Evolutionary conservation across 2,329 filamentous ascomycete genomes (phyloP).

Genomic region (Westerdykella ornata): DNA sequence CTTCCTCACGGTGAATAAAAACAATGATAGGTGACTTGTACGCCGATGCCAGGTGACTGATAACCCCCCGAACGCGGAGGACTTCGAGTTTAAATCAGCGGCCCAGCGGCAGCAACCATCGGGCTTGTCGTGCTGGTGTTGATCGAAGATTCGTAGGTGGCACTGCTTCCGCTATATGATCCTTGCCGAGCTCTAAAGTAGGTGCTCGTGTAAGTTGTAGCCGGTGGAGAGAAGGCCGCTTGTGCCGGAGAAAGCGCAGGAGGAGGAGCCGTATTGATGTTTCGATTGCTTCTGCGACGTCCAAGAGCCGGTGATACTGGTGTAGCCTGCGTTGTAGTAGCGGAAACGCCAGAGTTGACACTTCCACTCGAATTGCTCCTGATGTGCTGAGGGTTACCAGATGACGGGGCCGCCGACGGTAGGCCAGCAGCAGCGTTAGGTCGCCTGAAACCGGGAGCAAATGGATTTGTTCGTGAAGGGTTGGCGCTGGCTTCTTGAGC

Average conservation of each 20-base stretch:
- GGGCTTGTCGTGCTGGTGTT: conserved; percentile 23
- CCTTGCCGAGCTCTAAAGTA: conserved; percentile 27
- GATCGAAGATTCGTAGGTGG: conserved; percentile 24
- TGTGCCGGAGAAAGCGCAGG: conserved; percentile 20
- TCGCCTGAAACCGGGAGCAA: conserved; percentile 27
- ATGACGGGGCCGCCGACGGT: conserved; percentile 4
- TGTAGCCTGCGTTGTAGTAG: conserved; percentile 20
- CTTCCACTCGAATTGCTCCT: conserved; percentile 33
- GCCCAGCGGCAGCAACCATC: conserved; percentile 24
- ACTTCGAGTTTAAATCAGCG: conserved; percentile 18
- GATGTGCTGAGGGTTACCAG: conserved; percentile 16
- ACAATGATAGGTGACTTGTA: no score
- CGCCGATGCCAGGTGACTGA: no score
- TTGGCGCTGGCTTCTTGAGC: conserved; percentile 16
- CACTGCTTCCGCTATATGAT: conserved; percentile 12
- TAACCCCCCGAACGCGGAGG: no score
- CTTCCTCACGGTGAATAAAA: no score
- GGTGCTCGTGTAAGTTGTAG: conserved; percentile 21
- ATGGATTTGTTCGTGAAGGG: conserved; percentile 34
- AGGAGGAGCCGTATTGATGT: conserved; percentile 22
- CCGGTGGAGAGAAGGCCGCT: conserved; percentile 18
- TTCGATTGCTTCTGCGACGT: conserved; percentile 33
- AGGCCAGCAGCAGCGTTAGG: conserved; percentile 19
- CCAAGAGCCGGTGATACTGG: conserved; percentile 25
- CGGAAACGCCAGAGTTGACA: conserved; percentile 23